Evolutionary conservation across 192 early-diverging fungal genomes (phyloP).

Genomic region (Geranomyces variabilis): DNA sequence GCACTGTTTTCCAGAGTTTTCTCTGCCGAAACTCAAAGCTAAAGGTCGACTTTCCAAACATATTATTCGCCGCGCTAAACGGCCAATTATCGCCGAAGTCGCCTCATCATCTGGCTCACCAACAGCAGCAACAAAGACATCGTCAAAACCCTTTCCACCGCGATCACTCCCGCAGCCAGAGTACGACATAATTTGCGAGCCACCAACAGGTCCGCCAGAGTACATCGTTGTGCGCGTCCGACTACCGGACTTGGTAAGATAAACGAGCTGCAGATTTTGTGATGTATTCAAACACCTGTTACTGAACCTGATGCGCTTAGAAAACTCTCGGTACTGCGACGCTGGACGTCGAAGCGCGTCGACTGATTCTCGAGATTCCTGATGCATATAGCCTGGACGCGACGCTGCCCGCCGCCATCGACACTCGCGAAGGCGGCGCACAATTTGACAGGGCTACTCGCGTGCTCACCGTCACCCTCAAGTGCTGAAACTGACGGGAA

Average conservation of each 20-base stretch:
- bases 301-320: no score
- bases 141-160: background rate
- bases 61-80: constrained; percentile 55
- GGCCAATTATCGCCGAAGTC: constrained; percentile 48
- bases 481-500: constrained; percentile 11
- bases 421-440: constrained; percentile 28
- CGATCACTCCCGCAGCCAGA: constrained; percentile 22
- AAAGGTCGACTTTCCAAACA: constrained; percentile 66
- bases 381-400: constrained; percentile 30
- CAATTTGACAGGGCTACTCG: constrained; percentile 26
- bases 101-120: background rate
- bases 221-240: constrained; percentile 24
- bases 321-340: background rate
- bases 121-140: constrained; percentile 1
- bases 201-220: constrained; percentile 16
- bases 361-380: constrained; percentile 20
- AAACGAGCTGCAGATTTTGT: no score
- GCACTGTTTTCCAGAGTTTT: constrained; percentile 51
- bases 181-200: constrained; percentile 25
- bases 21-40: constrained; percentile 54
- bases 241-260: constrained; percentile 33
- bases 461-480: constrained; percentile 31
- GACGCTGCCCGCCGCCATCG: constrained; percentile 20
- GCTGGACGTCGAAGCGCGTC: constrained; percentile 33
- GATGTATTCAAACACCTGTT: no score